Percentiles rank a stretch among this genome's conserved stretches.
Conservation (phyloP, 495 filamentous ascomycete species). For the Aspergillus kassunensis region DNA sequence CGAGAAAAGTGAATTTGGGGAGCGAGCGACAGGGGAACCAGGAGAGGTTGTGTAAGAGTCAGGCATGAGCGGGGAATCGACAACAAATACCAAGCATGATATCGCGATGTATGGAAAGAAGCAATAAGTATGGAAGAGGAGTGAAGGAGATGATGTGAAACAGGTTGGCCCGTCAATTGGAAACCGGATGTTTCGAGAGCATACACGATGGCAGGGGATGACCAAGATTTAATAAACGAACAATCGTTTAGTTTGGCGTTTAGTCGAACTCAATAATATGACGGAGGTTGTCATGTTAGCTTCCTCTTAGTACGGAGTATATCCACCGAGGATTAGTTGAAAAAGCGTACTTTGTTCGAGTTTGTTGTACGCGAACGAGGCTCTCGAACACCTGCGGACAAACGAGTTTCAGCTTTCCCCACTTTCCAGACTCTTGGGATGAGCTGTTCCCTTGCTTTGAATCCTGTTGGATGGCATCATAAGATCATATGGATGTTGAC, state of each 20-base stretch:
- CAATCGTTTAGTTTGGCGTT: background rate
- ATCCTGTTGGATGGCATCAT: background rate
- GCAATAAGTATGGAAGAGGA: background rate
- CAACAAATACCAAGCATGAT: background rate
- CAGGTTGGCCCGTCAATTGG: constrained; percentile 7
- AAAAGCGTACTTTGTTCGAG: background rate
- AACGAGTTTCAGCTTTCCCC: constrained; percentile 9
- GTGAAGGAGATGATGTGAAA: constrained; percentile 9
- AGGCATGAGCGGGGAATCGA: background rate
- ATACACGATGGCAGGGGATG: constrained; percentile 1
- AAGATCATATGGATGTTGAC: no score
- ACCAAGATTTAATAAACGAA: background rate
- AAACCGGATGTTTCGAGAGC: constrained; percentile 1
- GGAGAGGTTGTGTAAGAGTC: background rate
- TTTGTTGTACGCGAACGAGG: background rate
- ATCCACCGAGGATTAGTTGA: no score
- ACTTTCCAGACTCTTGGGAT: constrained; percentile 8
- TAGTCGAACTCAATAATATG: background rate
- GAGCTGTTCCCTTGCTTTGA: background rate
- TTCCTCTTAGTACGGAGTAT: background rate
- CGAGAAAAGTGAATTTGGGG: background rate
- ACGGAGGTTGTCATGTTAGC: background rate
- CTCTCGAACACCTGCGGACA: constrained; percentile 8
- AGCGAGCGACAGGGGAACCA: background rate
- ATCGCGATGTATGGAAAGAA: background rate